A percentile compares a stretch with the other conserved stretches of the same genome.
phyloP scores from a whole-genome alignment of 345 rosid genomes.

The Salix koriyanagi region DNA sequence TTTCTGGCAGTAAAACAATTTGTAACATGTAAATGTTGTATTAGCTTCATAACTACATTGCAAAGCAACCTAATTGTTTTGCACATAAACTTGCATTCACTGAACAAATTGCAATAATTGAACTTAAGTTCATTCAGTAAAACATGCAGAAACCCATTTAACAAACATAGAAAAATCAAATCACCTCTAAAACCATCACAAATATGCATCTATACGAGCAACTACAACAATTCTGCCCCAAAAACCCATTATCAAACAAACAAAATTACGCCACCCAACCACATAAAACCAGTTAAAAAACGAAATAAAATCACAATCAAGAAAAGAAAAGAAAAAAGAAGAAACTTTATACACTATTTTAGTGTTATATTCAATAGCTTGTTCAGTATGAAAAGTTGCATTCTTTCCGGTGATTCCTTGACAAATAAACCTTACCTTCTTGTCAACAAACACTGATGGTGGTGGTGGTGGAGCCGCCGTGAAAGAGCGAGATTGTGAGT shows the following conservation, averaged over 20 bases:
- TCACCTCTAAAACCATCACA: background rate
- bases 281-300: background rate
- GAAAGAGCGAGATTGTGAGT: conserved; percentile 37
- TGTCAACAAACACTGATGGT: conserved; percentile 90
- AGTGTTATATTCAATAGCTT: conserved; percentile 95
- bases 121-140: background rate
- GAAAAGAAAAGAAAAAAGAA: background rate
- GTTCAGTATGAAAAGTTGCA: conserved; percentile 92
- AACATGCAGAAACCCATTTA: background rate
- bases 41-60: background rate
- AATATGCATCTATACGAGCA: background rate
- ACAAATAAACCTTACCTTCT: conserved; percentile 41
- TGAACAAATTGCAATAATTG: too few species aligned
- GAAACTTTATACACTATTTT: conserved; percentile 54
- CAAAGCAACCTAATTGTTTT: background rate
- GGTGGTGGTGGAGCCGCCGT: conserved; percentile 51
- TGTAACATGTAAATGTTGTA: background rate
- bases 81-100: background rate
- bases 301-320: background rate
- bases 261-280: background rate
- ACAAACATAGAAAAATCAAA: background rate
- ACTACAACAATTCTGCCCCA: background rate
- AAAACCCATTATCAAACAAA: background rate
- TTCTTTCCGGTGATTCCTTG: conserved; percentile 98
- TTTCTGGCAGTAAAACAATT: too few species aligned